Evolutionary conservation across 2,329 filamentous ascomycete species (phyloP).

Genomic region (Nemania sp.): DNA sequence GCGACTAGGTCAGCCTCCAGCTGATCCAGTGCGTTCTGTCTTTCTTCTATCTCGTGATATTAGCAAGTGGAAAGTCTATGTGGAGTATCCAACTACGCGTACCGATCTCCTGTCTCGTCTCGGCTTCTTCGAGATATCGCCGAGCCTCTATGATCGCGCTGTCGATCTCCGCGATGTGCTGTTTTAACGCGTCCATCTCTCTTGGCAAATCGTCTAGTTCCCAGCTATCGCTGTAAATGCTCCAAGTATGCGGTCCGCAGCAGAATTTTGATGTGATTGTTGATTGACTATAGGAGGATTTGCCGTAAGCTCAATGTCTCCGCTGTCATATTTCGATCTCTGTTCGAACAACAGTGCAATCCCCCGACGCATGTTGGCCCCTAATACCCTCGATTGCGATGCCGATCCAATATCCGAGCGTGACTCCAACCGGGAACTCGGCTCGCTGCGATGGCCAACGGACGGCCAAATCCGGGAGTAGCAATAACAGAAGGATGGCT

Average conservation of each 20-base stretch:
- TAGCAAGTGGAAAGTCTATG: slow-evolving; percentile 1
- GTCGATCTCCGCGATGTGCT: slow-evolving; percentile 24
- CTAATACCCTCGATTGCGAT: slow-evolving; percentile 6
- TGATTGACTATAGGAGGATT: slow-evolving; percentile 8
- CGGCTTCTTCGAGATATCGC: slow-evolving; percentile 22
- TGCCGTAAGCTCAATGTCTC: not conserved
- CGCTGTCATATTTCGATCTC: slow-evolving; percentile 10
- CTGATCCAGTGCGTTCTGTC: slow-evolving; percentile 4
- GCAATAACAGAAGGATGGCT: not conserved
- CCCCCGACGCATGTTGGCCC: slow-evolving; percentile 19
- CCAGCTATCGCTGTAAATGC: not conserved
- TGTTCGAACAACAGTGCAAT: slow-evolving; percentile 7
- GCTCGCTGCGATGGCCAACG: slow-evolving; percentile 1
- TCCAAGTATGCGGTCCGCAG: not conserved
- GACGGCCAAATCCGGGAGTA: not conserved
- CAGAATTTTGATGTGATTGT: not conserved
- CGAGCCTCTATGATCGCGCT: slow-evolving; percentile 25
- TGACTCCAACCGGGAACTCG: not conserved
- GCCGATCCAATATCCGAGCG: not conserved
- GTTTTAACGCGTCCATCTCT: slow-evolving; percentile 19
- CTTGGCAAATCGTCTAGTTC: not conserved
- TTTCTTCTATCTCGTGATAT: slow-evolving; percentile 10
- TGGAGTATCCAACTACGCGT: not conserved
- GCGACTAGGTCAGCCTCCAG: slow-evolving; percentile 20
- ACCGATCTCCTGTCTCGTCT: slow-evolving; percentile 16